Evolutionary conservation across 495 filamentous ascomycete species (phyloP).

Genomic region (Trichoderma asperelloides): DNA sequence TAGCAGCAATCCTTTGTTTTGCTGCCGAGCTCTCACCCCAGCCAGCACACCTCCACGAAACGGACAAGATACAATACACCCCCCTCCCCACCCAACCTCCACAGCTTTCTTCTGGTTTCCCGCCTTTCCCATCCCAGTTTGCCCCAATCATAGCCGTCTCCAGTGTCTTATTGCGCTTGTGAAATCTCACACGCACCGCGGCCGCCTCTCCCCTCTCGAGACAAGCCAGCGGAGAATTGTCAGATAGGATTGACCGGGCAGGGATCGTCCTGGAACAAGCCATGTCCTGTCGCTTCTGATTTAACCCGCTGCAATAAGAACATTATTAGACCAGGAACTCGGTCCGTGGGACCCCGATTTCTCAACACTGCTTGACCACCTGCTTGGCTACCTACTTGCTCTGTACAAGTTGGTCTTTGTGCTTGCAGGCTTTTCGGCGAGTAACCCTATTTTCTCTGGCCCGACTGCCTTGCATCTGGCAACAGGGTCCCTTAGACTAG

Average conservation of each 20-base stretch:
- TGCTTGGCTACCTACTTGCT: constrained; percentile 20
- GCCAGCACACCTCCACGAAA: not conserved
- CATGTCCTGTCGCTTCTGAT: constrained; percentile 4
- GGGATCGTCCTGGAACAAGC: not conserved
- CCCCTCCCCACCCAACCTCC: constrained; percentile 6
- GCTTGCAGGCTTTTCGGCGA: constrained; percentile 4
- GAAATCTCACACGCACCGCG: constrained; percentile 4
- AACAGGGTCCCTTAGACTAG: constrained; percentile 22
- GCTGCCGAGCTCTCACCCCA: not conserved
- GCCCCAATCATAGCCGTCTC: constrained; percentile 8
- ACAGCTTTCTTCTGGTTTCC: constrained; percentile 1
- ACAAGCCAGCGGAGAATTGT: constrained; percentile 7
- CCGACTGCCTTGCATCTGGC: constrained; percentile 26
- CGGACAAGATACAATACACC: constrained; percentile 2
- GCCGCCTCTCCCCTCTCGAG: not conserved
- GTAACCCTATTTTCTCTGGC: constrained; percentile 11
- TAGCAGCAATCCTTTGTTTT: not conserved
- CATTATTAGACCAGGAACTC: constrained; percentile 16
- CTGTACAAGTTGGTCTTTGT: not conserved
- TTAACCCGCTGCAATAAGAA: constrained; percentile 6
- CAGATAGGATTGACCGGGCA: constrained; percentile 8
- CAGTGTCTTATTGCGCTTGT: constrained; percentile 7
- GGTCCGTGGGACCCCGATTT: constrained; percentile 21
- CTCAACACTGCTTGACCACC: constrained; percentile 21
- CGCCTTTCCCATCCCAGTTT: not conserved